Evolutionary conservation across 176 grass and related monocot species (phyloP).

Genomic region (Saccharum spontaneum): DNA sequence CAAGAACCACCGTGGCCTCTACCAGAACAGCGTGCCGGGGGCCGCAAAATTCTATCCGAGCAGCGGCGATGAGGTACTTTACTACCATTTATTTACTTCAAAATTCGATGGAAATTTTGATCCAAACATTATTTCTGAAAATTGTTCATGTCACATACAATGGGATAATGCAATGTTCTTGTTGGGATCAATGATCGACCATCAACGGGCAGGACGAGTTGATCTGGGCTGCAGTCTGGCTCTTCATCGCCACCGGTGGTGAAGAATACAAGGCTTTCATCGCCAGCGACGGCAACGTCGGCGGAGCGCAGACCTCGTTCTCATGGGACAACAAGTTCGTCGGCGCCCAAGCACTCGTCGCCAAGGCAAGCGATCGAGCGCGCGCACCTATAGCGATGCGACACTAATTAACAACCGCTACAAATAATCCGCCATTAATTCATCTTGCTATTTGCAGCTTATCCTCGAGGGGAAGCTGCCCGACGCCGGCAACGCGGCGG

Average conservation of each 20-base stretch:
- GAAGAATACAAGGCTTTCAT: conserved; percentile 49
- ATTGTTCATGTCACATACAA: neutral
- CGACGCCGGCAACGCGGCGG: conserved; percentile 12
- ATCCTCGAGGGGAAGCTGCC: conserved; percentile 52
- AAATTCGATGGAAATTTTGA: neutral
- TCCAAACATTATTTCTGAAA: neutral
- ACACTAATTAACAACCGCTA: neutral
- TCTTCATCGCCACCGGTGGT: conserved; percentile 55
- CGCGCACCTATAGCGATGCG: neutral
- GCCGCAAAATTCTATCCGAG: conserved; percentile 52
- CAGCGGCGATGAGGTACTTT: conserved; percentile 61
- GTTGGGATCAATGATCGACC: neutral
- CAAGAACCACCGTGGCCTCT: conserved; percentile 56
- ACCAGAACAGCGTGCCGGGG: conserved; percentile 60
- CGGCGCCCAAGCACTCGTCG: conserved; percentile 61
- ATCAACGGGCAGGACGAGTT: conserved; percentile 71
- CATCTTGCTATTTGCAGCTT: conserved; percentile 39
- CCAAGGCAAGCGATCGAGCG: conserved; percentile 67
- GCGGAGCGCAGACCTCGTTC: conserved; percentile 38
- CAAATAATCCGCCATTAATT: neutral
- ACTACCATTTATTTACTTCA: neutral
- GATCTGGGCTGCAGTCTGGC: conserved; percentile 74
- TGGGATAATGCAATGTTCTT: neutral
- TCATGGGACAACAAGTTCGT: conserved; percentile 78
- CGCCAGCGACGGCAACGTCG: conserved; percentile 14